Conservation (phyloP, 176 grass and related monocot genomes). For the Bolboschoenus planiculmis region DNA sequence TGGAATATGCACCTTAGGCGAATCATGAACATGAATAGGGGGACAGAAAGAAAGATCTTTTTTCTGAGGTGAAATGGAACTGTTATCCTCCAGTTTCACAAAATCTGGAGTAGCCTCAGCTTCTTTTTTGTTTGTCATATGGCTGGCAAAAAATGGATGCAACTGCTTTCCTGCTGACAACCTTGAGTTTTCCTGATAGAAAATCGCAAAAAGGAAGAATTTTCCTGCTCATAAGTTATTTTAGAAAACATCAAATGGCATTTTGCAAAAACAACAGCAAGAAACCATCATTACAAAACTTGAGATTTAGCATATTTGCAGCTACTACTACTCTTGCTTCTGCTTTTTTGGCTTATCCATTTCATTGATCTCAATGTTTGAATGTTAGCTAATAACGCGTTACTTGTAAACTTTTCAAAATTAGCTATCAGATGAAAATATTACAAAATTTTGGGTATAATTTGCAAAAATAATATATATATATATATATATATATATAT, state of each 20-base stretch:
- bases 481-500: too few relatives aligned
- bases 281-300: slow-evolving; percentile 1
- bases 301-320: background rate
- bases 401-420: background rate
- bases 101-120: slow-evolving; percentile 31
- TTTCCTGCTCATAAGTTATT: background rate
- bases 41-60: slow-evolving; percentile 37
- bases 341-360: background rate
- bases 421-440: background rate
- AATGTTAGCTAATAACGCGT: background rate
- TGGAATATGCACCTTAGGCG: slow-evolving; percentile 40
- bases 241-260: background rate
- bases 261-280: slow-evolving; percentile 2
- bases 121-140: slow-evolving; percentile 40
- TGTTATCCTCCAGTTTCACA: slow-evolving; percentile 27
- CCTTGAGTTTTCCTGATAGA: slow-evolving; percentile 62
- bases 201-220: slow-evolving; percentile 6
- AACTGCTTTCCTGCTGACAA: slow-evolving; percentile 79
- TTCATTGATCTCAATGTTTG: background rate
- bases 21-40: slow-evolving; percentile 70
- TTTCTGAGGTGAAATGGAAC: slow-evolving; percentile 20
- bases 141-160: slow-evolving; percentile 72
- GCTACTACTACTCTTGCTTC: background rate
- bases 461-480: background rate
- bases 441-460: background rate